Evolutionary conservation across 2,329 filamentous ascomycete genomes (phyloP).

Genomic region (Cadophora malorum): DNA sequence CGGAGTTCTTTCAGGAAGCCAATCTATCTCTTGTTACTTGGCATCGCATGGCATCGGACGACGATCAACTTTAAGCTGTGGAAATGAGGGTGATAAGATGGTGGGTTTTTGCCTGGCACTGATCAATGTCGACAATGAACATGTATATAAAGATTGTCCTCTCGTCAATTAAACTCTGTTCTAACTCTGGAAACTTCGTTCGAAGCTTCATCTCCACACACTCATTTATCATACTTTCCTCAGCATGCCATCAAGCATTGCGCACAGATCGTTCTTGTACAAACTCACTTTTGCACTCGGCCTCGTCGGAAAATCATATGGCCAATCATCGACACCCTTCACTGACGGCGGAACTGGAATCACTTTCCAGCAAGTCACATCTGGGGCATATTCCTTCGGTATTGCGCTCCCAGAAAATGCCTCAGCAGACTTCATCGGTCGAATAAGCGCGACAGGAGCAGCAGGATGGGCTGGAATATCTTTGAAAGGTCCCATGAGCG

Average conservation of each 20-base stretch:
- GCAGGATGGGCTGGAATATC: slow-evolving; percentile 57
- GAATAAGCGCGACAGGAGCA: slow-evolving; percentile 12
- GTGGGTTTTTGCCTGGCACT: too few species aligned
- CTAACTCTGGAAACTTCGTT: too few species aligned
- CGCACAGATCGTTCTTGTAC: neutral
- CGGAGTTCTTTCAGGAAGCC: neutral
- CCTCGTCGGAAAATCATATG: slow-evolving; percentile 4
- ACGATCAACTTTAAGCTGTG: too few species aligned
- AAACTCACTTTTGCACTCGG: neutral
- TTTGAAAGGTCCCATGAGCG: slow-evolving; percentile 54
- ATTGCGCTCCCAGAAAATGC: slow-evolving; percentile 17
- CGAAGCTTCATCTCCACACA: neutral
- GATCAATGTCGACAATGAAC: too few species aligned
- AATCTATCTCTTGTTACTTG: neutral
- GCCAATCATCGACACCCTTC: neutral
- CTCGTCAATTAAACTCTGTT: too few species aligned
- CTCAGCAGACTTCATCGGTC: slow-evolving; percentile 18
- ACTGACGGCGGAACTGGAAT: slow-evolving; percentile 11
- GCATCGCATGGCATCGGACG: neutral
- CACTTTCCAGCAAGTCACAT: slow-evolving; percentile 18
- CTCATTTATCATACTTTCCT: neutral
- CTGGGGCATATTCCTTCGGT: slow-evolving; percentile 11
- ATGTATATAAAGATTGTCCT: too few species aligned
- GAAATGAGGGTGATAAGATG: too few species aligned
- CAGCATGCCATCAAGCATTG: neutral